Percentiles rank a stretch among this genome's conserved stretches.
These are phyloP conservation scores for Apiospora kogelbergensis DNA, from an alignment of 2,329 filamentous ascomycete species.

Conservation along the genomic window DNA sequence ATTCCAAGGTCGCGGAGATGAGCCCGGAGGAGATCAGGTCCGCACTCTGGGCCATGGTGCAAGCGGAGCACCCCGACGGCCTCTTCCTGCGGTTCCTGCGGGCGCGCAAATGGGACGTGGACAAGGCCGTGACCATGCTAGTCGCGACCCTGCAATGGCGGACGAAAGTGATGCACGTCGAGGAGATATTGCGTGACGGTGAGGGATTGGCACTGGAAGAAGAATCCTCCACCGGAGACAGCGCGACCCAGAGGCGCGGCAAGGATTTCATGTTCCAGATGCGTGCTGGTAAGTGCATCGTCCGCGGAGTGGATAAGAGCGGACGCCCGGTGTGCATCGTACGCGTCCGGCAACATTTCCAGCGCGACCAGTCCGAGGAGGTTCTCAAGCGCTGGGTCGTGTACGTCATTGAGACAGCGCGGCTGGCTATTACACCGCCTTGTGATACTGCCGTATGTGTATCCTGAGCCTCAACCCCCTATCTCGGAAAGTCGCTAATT, in stretches of 20 bases:
- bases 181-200: constrained; percentile 35
- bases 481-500: background rate
- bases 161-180: constrained; percentile 77
- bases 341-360: constrained; percentile 75
- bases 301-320: constrained; percentile 79
- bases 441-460: background rate
- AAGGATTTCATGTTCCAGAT: constrained; percentile 79
- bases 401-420: constrained; percentile 85
- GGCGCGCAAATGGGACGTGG: constrained; percentile 88
- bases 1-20: constrained; percentile 59
- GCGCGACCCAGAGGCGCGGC: constrained; percentile 61
- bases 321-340: constrained; percentile 85
- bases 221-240: constrained; percentile 66
- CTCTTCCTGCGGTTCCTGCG: constrained; percentile 76
- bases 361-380: constrained; percentile 75
- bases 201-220: constrained; percentile 77
- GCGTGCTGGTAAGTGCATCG: constrained; percentile 83
- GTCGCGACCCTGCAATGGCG: constrained; percentile 91
- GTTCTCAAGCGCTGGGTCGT: constrained; percentile 84
- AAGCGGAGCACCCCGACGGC: constrained; percentile 88
- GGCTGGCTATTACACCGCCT: constrained; percentile 62
- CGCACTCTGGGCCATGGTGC: constrained; percentile 79
- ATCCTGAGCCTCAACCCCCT: background rate
- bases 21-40: constrained; percentile 50
- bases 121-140: constrained; percentile 87